Evolutionary conservation across 306 rosid genomes (phyloP), one percentile per base, ranked within the genome.

Genomic region (Parietaria judaica): DNA sequence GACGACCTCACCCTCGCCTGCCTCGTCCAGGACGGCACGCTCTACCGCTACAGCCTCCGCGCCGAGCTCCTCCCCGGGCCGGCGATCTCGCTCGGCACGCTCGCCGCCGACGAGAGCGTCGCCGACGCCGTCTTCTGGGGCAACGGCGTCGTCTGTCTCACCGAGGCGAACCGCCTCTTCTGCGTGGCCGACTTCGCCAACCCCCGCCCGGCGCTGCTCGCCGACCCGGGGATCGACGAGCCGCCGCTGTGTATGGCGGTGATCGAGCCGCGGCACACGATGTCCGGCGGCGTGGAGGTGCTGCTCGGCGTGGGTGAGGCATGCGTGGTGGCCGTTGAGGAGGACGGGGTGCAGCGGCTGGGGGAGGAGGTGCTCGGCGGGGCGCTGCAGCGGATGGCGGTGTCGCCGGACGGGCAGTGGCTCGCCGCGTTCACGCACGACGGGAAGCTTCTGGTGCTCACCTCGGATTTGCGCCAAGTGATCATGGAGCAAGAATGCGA

Each of bases 201-300:
- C 51, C 92, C 95, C 9, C 71, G 16, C 2, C 67, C 92, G 8
- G 55, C 74, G 34, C 78, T 75, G 72, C 87, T 91, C 12, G 95
- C 96, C 1, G 92, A 91, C 68, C 95, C 98, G 0, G 88, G 61
- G 35, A 80, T 86, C 44, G 82, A 78, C 59, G 96, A 85, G 39
- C 78, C 82, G 72, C 98, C 98, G 50, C 84, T 54, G 0, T 88
- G 96, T 75, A 86, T 91, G 82, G 95, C 95, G 6, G 96, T 91
- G 61, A 88, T 91, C 16, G 98, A 91, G 80, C 98, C 96, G 4
- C 96, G 88, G 80, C 86, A 83, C 56, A 91, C 96, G 0, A 79
- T 91, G 80, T 91, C 96, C 0, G 98, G 98, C 3, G 86, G 86
- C 6, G 98, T 91, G 13, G 98, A 88, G 84, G 98, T 91, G 46